These are phyloP conservation scores for Triticum timopheevii DNA, from an alignment of 176 grass and related monocot genomes.

Conservation along the genomic window DNA sequence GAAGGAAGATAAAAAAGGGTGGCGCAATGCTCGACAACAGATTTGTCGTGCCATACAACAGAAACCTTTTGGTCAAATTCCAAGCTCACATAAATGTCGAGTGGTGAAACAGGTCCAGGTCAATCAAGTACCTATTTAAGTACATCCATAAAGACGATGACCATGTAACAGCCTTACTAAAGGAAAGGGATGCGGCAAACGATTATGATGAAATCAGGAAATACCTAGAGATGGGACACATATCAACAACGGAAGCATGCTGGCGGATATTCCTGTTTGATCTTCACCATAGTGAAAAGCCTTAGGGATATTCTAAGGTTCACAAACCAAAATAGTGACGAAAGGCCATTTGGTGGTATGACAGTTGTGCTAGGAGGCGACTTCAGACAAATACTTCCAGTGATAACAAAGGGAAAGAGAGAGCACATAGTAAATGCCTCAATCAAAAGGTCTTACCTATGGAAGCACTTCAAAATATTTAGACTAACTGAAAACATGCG, in stretches of 20 bases:
- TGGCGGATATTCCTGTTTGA: constrained; percentile 25
- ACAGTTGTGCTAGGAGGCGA: too few relatives aligned
- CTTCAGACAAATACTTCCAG: too few relatives aligned
- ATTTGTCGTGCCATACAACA: neutral
- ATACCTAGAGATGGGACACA: constrained; percentile 18
- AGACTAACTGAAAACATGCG: too few relatives aligned
- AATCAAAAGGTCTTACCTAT: too few relatives aligned
- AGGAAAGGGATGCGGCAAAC: neutral
- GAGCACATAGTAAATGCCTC: too few relatives aligned
- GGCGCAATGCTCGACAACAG: neutral
- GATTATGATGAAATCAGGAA: constrained; percentile 17
- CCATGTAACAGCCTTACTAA: neutral
- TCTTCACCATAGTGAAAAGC: neutral
- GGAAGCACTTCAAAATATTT: too few relatives aligned
- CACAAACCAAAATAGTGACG: too few relatives aligned
- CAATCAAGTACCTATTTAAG: constrained; percentile 41
- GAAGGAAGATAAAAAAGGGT: neutral
- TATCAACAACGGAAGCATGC: neutral
- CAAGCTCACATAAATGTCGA: constrained; percentile 29
- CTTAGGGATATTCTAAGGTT: too few relatives aligned
- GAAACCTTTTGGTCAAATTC: neutral
- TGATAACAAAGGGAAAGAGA: too few relatives aligned
- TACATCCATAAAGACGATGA: constrained; percentile 17
- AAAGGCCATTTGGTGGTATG: too few relatives aligned
- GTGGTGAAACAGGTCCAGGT: neutral